A percentile compares a stretch with the other conserved stretches of the same genome.
Conservation (phyloP, 169 alveolate genomes). For the Cryptosporidium sp. region DNA sequence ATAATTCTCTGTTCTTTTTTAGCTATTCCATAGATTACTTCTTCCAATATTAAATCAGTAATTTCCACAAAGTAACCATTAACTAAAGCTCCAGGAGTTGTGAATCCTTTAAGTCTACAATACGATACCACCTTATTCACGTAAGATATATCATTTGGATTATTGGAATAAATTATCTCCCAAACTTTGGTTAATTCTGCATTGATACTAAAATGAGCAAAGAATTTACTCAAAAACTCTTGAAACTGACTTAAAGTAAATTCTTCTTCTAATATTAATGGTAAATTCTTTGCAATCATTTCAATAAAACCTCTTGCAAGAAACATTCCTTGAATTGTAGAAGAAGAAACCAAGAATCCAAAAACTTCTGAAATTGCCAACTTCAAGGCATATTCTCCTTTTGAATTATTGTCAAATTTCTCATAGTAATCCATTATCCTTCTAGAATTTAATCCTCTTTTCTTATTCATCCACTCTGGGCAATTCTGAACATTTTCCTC, state of each 20-base stretch:
- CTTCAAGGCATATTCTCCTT: slow-evolving; percentile 38
- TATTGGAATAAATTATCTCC: slow-evolving; percentile 56
- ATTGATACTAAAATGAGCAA: slow-evolving; percentile 34
- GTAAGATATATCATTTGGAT: slow-evolving; percentile 56
- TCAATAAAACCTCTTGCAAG: slow-evolving; percentile 64
- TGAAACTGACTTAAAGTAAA: slow-evolving; percentile 16
- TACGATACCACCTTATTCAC: slow-evolving; percentile 49
- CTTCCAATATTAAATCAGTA: slow-evolving; percentile 27
- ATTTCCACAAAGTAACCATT: slow-evolving; percentile 64
- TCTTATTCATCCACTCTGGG: slow-evolving; percentile 32
- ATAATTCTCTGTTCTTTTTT: slow-evolving; percentile 49
- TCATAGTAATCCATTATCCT: background rate
- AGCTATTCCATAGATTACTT: slow-evolving; percentile 35
- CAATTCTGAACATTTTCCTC: slow-evolving; percentile 7
- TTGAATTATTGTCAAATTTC: background rate
- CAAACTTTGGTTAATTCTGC: slow-evolving; percentile 38
- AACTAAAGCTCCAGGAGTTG: slow-evolving; percentile 53
- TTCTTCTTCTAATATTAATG: slow-evolving; percentile 28
- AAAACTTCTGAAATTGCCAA: slow-evolving; percentile 69
- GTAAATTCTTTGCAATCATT: slow-evolving; percentile 71
- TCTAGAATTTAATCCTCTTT: background rate
- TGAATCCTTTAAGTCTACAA: slow-evolving; percentile 68
- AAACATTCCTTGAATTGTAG: slow-evolving; percentile 48
- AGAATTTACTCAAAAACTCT: slow-evolving; percentile 53
- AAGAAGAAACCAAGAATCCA: slow-evolving; percentile 70